Base-by-base conservation (phyloP, 2,329 filamentous ascomycete species). In the Alternaria metachromatica region DNA sequence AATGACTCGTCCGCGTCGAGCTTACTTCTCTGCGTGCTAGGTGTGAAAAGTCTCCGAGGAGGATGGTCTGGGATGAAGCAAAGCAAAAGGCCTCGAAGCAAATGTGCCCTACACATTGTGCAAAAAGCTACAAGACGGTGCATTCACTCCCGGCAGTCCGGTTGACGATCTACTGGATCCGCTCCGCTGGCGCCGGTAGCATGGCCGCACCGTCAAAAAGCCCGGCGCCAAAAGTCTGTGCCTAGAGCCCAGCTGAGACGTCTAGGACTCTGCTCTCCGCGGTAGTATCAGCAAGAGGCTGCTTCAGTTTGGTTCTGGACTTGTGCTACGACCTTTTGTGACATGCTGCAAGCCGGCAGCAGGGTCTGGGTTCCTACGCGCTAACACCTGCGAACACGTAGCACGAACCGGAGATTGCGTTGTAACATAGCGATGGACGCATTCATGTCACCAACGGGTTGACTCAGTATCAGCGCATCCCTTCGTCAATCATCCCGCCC, bases 401-500 rank as follows among this genome's bases (percentile, higher is more conserved):
- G 43, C 43, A 55, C n/a, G 44, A 41, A 44, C 23, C 56, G 56
- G 61, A 63, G 45, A 62, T 65, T 65, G 63, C 63, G 50, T 46
- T 60, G 59, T 44, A 58, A 66, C 54, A 41, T 58, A 50, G 45
- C 57, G n/a, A 58, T 45, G 49, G 62, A 54, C 25, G 41, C 56
- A 37, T 48, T 28, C 51, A 46, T 26, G 44, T 53, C 51, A 41
- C 23, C n/a, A 41, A 49, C 41, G 18, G 23, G 37, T 26, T 10
- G 49, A 53, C 11, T 46, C 41, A 37, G 13, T 6, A 28, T 23
- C 58, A 50, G 55, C 23, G 15, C 50, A 41, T n/a, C 28, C 21
- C 2, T 45, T 53, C 28, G 21, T 51, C 48, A 41, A 26, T 7
- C 45, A 33, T 41, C 1, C 41, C 30, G 7, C 20, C 20, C 12